Percentiles rank a stretch among this genome's conserved stretches.
Evolutionary conservation across 345 rosid genomes (phyloP).

Genomic region (Viola odorata): DNA sequence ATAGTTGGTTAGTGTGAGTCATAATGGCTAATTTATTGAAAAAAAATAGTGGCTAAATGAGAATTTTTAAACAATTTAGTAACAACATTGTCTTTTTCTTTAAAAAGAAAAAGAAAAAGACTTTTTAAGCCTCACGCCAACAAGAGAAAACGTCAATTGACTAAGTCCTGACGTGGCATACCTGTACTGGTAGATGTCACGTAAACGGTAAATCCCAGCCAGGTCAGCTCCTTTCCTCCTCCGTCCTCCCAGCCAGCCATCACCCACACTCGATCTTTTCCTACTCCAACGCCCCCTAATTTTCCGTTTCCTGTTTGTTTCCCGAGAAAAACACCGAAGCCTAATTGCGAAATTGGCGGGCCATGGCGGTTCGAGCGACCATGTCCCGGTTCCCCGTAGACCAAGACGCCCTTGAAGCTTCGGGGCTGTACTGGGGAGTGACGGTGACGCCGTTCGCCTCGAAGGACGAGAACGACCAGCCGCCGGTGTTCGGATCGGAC

Average conservation of each 20-base stretch:
- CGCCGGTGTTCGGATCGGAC: slow-evolving; percentile 71
- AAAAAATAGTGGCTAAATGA: no score
- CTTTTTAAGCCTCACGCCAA: no score
- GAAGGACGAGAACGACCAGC: slow-evolving; percentile 75
- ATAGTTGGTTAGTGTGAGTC: no score
- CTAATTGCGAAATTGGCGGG: background rate
- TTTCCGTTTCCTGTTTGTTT: slow-evolving; percentile 12
- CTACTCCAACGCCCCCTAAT: background rate
- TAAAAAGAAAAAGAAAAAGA: background rate
- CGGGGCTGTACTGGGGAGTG: slow-evolving; percentile 90
- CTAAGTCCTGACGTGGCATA: slow-evolving; percentile 13
- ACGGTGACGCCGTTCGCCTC: slow-evolving; percentile 84
- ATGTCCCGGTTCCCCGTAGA: slow-evolving; percentile 77
- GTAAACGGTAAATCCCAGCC: background rate
- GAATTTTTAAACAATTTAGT: no score
- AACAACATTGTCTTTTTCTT: no score
- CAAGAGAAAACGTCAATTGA: background rate
- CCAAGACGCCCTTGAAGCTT: slow-evolving; percentile 66
- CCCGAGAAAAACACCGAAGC: background rate
- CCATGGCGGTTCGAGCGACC: slow-evolving; percentile 84
- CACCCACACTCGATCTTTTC: background rate
- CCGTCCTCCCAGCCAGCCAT: background rate
- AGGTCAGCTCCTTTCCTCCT: background rate
- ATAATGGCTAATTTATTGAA: no score
- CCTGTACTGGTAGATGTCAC: background rate